phyloP scores from a whole-genome alignment of 1,139 yeast genomes.

The Eremothecium cymbalariae region DNA sequence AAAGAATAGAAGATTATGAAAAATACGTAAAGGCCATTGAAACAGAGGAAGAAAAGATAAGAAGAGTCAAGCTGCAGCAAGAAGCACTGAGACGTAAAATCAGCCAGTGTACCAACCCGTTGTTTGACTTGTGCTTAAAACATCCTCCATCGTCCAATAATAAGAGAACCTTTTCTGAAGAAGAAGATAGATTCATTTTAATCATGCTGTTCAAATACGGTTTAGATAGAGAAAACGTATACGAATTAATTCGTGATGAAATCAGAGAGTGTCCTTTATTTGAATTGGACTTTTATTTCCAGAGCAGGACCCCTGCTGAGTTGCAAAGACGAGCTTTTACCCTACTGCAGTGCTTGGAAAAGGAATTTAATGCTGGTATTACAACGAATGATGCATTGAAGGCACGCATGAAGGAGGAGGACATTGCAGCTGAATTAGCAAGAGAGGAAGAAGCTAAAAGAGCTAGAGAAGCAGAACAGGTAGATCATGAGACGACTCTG shows the following conservation, averaged over 20 bases:
- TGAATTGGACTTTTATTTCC: constrained; percentile 64
- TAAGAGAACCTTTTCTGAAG: constrained; percentile 57
- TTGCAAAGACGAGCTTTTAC: constrained; percentile 62
- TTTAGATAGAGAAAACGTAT: constrained; percentile 54
- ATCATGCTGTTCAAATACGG: constrained; percentile 61
- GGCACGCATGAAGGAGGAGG: constrained; percentile 26
- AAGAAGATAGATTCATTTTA: constrained; percentile 64
- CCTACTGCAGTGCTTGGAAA: constrained; percentile 53
- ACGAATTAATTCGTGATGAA: constrained; percentile 54
- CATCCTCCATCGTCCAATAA: constrained; percentile 55
- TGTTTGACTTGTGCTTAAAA: constrained; percentile 54
- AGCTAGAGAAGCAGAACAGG: constrained; percentile 4
- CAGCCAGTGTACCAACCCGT: constrained; percentile 51
- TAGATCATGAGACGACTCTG: constrained; percentile 1
- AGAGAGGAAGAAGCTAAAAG: constrained; percentile 14
- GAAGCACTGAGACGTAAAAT: constrained; percentile 61
- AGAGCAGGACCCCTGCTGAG: constrained; percentile 57
- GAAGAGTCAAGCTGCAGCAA: constrained; percentile 50
- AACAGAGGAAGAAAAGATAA: constrained; percentile 64
- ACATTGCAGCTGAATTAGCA: constrained; percentile 20
- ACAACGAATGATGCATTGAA: constrained; percentile 22
- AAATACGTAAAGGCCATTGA: constrained; percentile 59
- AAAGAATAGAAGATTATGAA: constrained; percentile 67
- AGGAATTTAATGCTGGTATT: constrained; percentile 39
- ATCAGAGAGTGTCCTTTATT: constrained; percentile 55